Conservation (phyloP, 352 stramenopile genomes). For the Phytophthora tubulina region DNA sequence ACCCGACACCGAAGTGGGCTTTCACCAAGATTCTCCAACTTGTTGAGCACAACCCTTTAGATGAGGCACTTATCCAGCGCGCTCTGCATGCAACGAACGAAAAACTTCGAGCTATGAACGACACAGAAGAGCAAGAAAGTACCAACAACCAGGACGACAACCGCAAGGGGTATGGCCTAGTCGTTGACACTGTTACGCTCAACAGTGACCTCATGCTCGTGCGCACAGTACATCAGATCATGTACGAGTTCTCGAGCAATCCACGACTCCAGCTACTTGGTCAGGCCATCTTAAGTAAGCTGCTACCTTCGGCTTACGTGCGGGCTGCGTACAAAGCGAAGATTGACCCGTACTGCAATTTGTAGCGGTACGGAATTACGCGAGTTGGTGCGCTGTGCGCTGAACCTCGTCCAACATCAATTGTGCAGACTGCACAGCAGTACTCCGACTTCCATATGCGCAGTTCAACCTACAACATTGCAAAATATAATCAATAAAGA, state of each 20-base stretch:
- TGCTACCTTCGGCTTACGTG: constrained; percentile 73
- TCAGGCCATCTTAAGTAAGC: constrained; percentile 55
- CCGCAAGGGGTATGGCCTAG: constrained; percentile 18
- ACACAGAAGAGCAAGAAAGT: constrained; percentile 27
- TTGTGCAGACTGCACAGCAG: constrained; percentile 29
- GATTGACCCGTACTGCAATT: constrained; percentile 79
- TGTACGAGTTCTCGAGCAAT: constrained; percentile 74
- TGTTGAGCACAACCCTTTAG: constrained; percentile 67
- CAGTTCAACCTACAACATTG: constrained; percentile 33
- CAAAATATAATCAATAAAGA: neutral
- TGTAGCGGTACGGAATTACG: constrained; percentile 38
- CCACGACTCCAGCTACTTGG: constrained; percentile 71
- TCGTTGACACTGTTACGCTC: constrained; percentile 61
- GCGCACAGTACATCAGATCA: constrained; percentile 62
- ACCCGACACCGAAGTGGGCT: constrained; percentile 56
- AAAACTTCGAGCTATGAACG: constrained; percentile 53
- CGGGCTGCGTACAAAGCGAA: constrained; percentile 77
- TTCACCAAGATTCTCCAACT: constrained; percentile 61
- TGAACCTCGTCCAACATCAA: constrained; percentile 43
- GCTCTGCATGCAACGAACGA: constrained; percentile 67
- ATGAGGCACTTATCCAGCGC: constrained; percentile 70
- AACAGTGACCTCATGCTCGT: constrained; percentile 66
- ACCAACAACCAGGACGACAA: constrained; percentile 24
- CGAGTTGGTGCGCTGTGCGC: constrained; percentile 6
- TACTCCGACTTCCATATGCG: constrained; percentile 40